Base-by-base conservation (phyloP, 139 green algal genomes). In the Astrephomene gubernaculifera region DNA sequence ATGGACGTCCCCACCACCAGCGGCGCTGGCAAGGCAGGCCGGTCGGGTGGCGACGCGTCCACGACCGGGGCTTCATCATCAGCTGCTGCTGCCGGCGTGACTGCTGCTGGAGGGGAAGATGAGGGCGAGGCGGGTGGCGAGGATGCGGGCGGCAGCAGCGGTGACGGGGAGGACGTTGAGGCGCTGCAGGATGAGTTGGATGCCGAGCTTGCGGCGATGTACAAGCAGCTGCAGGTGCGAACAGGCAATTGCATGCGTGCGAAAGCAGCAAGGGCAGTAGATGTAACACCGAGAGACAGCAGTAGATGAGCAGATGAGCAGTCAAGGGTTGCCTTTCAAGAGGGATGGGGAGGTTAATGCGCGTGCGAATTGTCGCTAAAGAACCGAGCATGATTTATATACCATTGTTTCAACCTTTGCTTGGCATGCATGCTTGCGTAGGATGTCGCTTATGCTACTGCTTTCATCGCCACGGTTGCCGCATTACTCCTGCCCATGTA, bases 121-220 rank as follows among this genome's bases (percentile, higher is more conserved):
- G 35, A 31, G 0, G 65, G 6, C 36, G 19, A 3, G 9, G 60
- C 60, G 27, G 64, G 64, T 4, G 64, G 64, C 33, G 39, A 75
- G 24, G 68, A 7, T 25, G 25, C 38, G 21, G 68, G 10, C 68
- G 39, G 14, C 12, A 39, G 27, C 19, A 53, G 22, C 31, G 54
- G 12, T 24, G 74, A 39, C 19, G 73, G 61, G 0, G 79, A 82
- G 21, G 83, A 87, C 24, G 73, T 91, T 1, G 67, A 39, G 19
- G 64, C 33, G 64, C 74, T 91, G 53, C 88, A 91, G 71, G 72
- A 84, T 36, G 79, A 89, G 54, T 80, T 91, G 79, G 88, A 91
- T 31, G 44, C 67, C 1, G 88, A 91, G 35, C 83, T 91, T 54
- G 79, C 72, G 0, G 35, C 67, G 14, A 86, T 86, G 79, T 49